Conservation (phyloP, 768 basidiomycete species). For the button mushroom (Agaricus bisporus) region DNA sequence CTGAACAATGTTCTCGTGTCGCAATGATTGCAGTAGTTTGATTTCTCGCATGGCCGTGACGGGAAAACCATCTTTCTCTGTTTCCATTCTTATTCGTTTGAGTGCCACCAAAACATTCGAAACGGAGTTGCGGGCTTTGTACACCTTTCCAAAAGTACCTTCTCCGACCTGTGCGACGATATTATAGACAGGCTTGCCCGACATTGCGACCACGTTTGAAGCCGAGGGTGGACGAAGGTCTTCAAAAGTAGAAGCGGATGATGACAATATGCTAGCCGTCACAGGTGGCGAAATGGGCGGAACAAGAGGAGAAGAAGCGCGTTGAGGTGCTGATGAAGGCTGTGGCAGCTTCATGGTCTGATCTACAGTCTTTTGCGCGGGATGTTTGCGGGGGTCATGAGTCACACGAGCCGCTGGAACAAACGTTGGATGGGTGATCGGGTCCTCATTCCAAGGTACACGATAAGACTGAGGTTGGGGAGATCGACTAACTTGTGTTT, state of each 20-base stretch:
- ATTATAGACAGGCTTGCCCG: slow-evolving; percentile 61
- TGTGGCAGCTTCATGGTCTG: background rate
- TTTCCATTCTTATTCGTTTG: slow-evolving; percentile 97
- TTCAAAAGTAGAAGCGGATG: background rate
- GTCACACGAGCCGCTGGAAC: background rate
- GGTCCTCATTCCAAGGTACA: background rate
- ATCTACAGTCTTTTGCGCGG: background rate
- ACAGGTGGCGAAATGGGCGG: background rate
- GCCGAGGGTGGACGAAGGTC: slow-evolving; percentile 2
- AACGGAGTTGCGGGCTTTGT: slow-evolving; percentile 85
- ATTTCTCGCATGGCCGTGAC: slow-evolving; percentile 99
- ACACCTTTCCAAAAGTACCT: slow-evolving; percentile 96
- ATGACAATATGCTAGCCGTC: background rate
- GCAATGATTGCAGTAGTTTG: slow-evolving; percentile 88
- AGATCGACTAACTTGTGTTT: background rate
- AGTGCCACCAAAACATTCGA: slow-evolving; percentile 80
- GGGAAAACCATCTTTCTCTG: slow-evolving; percentile 96
- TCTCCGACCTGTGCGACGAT: slow-evolving; percentile 94
- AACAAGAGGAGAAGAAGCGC: background rate
- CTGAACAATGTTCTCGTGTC: slow-evolving; percentile 84
- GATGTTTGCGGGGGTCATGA: background rate
- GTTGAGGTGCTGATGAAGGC: background rate
- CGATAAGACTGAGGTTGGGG: background rate
- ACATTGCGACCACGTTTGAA: slow-evolving; percentile 14
- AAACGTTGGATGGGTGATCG: background rate